These are phyloP conservation scores for Rosellinia necatrix DNA, from an alignment of 2,329 filamentous ascomycete species.

Conservation along the genomic window DNA sequence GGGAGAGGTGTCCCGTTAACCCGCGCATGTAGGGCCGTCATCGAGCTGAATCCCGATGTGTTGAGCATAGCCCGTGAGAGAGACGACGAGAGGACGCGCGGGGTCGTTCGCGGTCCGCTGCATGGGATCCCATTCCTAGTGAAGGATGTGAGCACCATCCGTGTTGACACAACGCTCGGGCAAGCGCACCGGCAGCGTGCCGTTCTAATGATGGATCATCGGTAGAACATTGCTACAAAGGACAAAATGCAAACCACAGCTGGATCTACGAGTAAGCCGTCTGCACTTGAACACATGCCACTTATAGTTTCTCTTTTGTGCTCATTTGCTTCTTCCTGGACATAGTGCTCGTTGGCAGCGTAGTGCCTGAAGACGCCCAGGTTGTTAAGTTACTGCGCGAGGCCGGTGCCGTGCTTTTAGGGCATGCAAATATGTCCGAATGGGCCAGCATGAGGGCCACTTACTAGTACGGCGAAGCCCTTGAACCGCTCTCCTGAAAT, in stretches of 20 bases:
- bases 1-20: no score
- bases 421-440: constrained; percentile 72
- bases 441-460: constrained; percentile 75
- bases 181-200: not conserved
- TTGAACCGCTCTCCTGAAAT: not conserved
- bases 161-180: not conserved
- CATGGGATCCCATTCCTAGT: constrained; percentile 78
- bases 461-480: constrained; percentile 51
- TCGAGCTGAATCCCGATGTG: constrained; percentile 72
- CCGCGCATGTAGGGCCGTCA: constrained; percentile 58
- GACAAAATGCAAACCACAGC: constrained; percentile 77
- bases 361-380: constrained; percentile 69
- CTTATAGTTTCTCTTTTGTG: not conserved
- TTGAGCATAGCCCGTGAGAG: constrained; percentile 63
- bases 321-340: constrained; percentile 38
- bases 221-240: constrained; percentile 65
- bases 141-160: constrained; percentile 57
- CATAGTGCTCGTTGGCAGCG: constrained; percentile 67
- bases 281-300: not conserved
- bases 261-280: constrained; percentile 46
- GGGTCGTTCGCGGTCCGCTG: constrained; percentile 64
- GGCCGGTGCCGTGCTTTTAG: constrained; percentile 62
- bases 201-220: not conserved
- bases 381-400: constrained; percentile 66
- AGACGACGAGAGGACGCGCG: constrained; percentile 63